These are phyloP conservation scores for Cryphonectria parasitica DNA, from an alignment of 2,329 filamentous ascomycete genomes.

Conservation along the genomic window DNA sequence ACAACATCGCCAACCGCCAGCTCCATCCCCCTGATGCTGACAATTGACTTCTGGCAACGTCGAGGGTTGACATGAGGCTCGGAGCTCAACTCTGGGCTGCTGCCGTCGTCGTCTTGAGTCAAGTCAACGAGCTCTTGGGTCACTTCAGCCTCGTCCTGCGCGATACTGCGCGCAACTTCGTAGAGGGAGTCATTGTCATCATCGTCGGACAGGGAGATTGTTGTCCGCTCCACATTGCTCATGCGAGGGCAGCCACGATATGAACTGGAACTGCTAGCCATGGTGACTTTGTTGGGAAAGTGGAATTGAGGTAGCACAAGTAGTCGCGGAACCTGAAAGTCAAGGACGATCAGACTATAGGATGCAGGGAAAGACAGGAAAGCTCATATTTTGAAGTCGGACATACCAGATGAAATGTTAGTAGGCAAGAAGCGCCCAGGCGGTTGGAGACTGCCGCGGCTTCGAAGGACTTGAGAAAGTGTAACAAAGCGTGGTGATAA, in stretches of 20 bases:
- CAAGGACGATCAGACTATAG: neutral
- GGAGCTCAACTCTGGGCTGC: neutral
- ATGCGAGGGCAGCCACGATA: neutral
- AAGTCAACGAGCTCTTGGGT: slow-evolving; percentile 8
- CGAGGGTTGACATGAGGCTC: neutral
- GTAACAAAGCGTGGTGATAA: neutral
- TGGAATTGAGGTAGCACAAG: neutral
- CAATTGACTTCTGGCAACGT: neutral
- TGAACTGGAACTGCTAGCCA: neutral
- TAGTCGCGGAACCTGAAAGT: neutral
- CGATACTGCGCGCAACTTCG: neutral
- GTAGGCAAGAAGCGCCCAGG: neutral
- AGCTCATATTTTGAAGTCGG: neutral
- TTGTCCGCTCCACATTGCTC: neutral
- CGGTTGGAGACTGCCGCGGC: neutral
- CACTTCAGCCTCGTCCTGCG: neutral
- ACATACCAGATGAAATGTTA: neutral
- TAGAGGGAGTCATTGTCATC: neutral
- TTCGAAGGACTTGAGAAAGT: neutral
- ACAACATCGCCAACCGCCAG: neutral
- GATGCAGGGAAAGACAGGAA: neutral
- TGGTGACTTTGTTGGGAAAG: neutral
- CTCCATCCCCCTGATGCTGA: neutral
- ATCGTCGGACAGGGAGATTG: neutral
- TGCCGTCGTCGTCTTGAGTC: neutral